Percentiles rank a stretch among this genome's conserved stretches.
Conservation (phyloP, 2,329 filamentous ascomycete genomes). For the Arthrobotrys conoides region DNA sequence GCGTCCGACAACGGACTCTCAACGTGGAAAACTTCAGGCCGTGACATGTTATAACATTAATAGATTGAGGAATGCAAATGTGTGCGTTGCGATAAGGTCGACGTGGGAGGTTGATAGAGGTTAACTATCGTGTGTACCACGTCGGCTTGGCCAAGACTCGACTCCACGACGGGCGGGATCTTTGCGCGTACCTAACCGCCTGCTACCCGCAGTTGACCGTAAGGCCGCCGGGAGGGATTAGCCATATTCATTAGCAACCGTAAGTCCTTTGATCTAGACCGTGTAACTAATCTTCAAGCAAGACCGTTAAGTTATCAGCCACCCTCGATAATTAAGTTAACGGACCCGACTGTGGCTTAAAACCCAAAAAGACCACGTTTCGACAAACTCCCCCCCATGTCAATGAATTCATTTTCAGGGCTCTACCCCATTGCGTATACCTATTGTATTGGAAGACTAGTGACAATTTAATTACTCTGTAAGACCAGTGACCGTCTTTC, state of each 20-base stretch:
- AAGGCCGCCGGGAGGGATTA: constrained; percentile 22
- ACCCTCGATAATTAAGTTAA: not conserved
- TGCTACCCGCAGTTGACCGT: constrained; percentile 32
- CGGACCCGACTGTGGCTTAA: not conserved
- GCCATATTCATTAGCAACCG: constrained; percentile 31
- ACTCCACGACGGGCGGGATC: constrained; percentile 36
- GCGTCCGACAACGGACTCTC: constrained; percentile 55
- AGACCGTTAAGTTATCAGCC: not conserved
- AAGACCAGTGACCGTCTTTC: not conserved
- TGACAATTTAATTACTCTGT: too few relatives aligned
- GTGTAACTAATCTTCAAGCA: not conserved
- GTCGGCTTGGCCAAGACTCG: constrained; percentile 36
- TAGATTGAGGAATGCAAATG: too few relatives aligned
- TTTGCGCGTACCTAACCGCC: constrained; percentile 47
- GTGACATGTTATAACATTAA: not conserved
- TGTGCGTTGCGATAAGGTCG: constrained; percentile 48
- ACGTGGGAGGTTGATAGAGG: constrained; percentile 20
- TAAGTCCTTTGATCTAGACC: not conserved
- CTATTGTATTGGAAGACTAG: not conserved
- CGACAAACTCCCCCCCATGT: constrained; percentile 10
- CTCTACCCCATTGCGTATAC: not conserved
- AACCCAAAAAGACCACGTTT: constrained; percentile 7
- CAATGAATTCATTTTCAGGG: not conserved
- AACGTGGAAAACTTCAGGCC: not conserved
- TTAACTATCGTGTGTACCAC: not conserved